These are phyloP conservation scores for Kappamyces sp. DNA, from an alignment of 192 early-diverging fungal species.

Conservation along the genomic window DNA sequence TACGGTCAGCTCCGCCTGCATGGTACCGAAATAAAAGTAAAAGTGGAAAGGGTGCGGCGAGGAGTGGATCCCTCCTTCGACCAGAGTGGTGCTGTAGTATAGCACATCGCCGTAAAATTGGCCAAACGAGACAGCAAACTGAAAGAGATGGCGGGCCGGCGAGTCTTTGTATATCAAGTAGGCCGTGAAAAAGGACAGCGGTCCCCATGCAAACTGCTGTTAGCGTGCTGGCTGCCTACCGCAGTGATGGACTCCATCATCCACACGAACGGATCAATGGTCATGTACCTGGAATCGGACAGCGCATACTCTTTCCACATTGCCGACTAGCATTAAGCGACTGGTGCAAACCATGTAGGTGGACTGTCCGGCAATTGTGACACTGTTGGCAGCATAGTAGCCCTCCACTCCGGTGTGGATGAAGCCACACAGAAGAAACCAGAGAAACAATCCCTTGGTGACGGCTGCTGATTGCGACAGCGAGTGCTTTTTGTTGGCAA, in stretches of 20 bases:
- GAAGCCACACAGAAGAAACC: conserved; percentile 76
- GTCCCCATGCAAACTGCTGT: conserved; percentile 40
- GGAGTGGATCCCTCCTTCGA: conserved; percentile 51
- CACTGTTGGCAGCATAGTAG: conserved; percentile 72
- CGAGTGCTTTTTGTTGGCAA: conserved; percentile 11
- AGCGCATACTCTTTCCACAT: conserved; percentile 90
- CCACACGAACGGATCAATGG: conserved; percentile 71
- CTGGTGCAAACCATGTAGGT: conserved; percentile 37
- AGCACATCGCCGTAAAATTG: conserved; percentile 79
- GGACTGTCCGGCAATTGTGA: conserved; percentile 59
- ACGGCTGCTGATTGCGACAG: neutral
- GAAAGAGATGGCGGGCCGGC: conserved; percentile 40
- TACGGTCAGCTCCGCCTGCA: neutral
- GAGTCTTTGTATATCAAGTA: conserved; percentile 25
- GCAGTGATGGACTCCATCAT: conserved; percentile 86
- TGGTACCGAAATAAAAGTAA: conserved; percentile 73
- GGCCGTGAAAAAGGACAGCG: conserved; percentile 27
- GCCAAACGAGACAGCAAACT: conserved; percentile 48
- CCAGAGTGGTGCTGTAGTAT: conserved; percentile 67
- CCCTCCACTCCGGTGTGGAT: conserved; percentile 83
- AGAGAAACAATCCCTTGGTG: conserved; percentile 58
- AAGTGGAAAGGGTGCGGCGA: conserved; percentile 76
- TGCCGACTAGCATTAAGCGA: conserved; percentile 26
- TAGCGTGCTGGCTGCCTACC: conserved; percentile 34
- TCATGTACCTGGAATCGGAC: conserved; percentile 84